Base-by-base conservation (phyloP, 257 asterid species). In the Marsdenia floribunda region DNA sequence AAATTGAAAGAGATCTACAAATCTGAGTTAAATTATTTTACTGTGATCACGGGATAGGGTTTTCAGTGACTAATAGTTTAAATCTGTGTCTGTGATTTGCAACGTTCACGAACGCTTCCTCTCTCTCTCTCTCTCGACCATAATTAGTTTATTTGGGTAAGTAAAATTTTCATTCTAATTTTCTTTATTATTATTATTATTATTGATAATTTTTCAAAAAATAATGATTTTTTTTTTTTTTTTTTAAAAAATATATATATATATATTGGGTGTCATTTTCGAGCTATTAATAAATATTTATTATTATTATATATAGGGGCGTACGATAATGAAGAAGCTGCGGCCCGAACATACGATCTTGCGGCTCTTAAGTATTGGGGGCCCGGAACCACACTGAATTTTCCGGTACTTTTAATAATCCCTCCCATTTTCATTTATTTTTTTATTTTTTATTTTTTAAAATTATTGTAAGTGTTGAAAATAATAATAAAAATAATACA, bases 351-450 rank as follows among this genome's bases (percentile, higher is more conserved):
- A 16, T 93, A 91, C 68, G 98, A 93, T 87, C 89, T 93, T 44
- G 98, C 98, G 59, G 97, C 98, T 47, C 91, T 93, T 19, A 93
- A 91, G 83, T 91, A 88, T 59, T 93, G 98, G 98, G 98, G 98
- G 12, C 82, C 94, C 7, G 59, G 70, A 14, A 82, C 84, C 0
- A 75, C 38, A 46, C 94, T 93, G 53, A 93, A 93, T 79, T 93
- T 91, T 68, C 80, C 96, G 90, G 96, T 90, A 83, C 7, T 47
- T 55, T 46, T 63, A 60, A n/a, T 21, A 10, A 33, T 46, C 14
- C 15, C 21, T 70, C 4, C 24, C 9, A 3, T 15, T 13, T 11
- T 44, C 49, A 6, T 7, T 44, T 44, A 0, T 44, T 44, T 44
- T 16, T 14, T 52, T 52, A 4, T 52, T 52, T 52, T 14, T 52